Evolutionary conservation across 352 stramenopile genomes (phyloP), one percentile per base, ranked within the genome.

Genomic region (Globisporangium recalcitrans): DNA sequence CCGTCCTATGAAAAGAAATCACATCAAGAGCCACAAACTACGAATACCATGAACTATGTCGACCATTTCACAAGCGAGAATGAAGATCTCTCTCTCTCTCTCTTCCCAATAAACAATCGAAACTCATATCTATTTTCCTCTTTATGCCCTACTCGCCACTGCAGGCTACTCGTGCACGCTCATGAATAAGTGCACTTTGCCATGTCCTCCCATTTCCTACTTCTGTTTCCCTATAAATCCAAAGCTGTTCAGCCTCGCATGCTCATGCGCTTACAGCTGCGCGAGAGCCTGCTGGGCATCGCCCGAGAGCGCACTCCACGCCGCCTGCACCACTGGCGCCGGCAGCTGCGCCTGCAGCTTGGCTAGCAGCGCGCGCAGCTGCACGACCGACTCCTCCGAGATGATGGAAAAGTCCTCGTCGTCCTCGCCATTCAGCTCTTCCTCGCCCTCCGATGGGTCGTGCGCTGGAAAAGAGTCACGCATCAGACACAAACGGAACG

Each of bases 331-430:
- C 29, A 87, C 79, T 2, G 65, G 56, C 32, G 70, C 65, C 47
- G 85, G 81, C 47, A 91, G 62, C 58, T 90, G 78, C 57, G 77
- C 65, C 70, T 94, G 85, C 64, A 94, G 63, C 52, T 85, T 85
- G 24, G 71, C 72, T 22, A 94, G 68, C 44, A 92, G 32, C 34
- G 67, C 63, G 27, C 77, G 74, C n/a, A 95, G 69, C 61, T 90
- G 74, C 48, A 58, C 52, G 69, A 87, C 86, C 24, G 67, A 34
- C 38, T 79, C 80, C 47, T 89, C 73, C 40, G 83, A 85, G 56
- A 95, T 78, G 54, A 89, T 90, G 31, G 67, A 70, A 46, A 85
- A 71, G 58, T 93, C 81, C 14, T 91, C 80, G 26, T 93, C 84
- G 26, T 87, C 80, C 6, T 83, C 73, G 26, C 66, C 63, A 34